Conservation (phyloP, 129 eudicot genomes). For the carrot (Daucus carota) region DNA sequence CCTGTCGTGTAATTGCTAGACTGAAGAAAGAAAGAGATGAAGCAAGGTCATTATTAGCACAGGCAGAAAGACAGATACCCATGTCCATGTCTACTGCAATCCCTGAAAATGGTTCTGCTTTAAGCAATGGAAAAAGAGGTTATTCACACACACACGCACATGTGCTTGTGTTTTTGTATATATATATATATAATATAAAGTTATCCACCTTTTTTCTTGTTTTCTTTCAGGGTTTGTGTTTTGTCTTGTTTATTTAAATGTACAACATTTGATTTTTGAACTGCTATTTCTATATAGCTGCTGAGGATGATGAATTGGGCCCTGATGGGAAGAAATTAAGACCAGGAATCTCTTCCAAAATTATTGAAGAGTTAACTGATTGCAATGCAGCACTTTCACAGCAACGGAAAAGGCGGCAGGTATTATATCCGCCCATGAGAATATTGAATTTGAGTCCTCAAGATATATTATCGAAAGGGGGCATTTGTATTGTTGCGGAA, state of each 20-base stretch:
- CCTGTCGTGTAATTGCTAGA: constrained; percentile 98
- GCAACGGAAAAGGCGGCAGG: constrained; percentile 94
- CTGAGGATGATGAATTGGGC: constrained; percentile 68
- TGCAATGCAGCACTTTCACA: constrained; percentile 91
- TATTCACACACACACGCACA: not conserved
- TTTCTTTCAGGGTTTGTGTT: not conserved
- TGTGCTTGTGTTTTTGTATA: too few relatives aligned
- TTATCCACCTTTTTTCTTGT: not conserved
- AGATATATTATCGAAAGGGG: not conserved
- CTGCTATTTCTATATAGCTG: constrained; percentile 31
- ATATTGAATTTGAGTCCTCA: not conserved
- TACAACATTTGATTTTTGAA: not conserved
- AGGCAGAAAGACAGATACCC: constrained; percentile 86
- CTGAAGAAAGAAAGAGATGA: constrained; percentile 98
- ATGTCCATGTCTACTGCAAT: constrained; percentile 43
- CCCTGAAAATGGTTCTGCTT: constrained; percentile 45
- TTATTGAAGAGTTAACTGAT: constrained; percentile 70
- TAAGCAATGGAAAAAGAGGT: constrained; percentile 98
- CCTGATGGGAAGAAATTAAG: constrained; percentile 67
- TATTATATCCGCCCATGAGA: constrained; percentile 11
- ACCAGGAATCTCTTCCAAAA: constrained; percentile 58
- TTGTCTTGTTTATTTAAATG: not conserved
- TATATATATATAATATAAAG: too few relatives aligned
- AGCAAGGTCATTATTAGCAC: constrained; percentile 78
- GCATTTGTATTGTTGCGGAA: not conserved